phyloP scores from a whole-genome alignment of 2,329 filamentous ascomycete species.

The Pseudogymnoascus sp. region DNA sequence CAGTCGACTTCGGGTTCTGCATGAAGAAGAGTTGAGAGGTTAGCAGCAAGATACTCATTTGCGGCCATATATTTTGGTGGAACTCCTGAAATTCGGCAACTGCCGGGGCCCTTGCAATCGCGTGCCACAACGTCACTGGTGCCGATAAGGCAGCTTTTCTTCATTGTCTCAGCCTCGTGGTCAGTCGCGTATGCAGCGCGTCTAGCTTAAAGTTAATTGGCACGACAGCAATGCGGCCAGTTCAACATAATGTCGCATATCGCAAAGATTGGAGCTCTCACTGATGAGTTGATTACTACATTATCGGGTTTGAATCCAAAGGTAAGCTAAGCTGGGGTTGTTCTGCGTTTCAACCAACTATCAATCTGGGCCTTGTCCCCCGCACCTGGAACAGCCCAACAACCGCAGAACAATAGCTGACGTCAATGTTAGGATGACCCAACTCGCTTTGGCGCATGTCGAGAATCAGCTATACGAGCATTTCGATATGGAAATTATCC shows the following conservation, averaged over 20 bases:
- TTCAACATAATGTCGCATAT: constrained; percentile 56
- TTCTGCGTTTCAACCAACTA: background rate
- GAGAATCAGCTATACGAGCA: constrained; percentile 42
- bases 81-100: constrained; percentile 9
- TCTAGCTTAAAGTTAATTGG: constrained; percentile 7
- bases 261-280: constrained; percentile 53
- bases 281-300: constrained; percentile 61
- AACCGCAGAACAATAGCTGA: constrained; percentile 11
- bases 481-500: constrained; percentile 49
- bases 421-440: constrained; percentile 23
- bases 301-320: constrained; percentile 47
- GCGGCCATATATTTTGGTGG: background rate
- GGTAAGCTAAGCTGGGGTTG: constrained; percentile 31
- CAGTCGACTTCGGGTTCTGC: constrained; percentile 21
- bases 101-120: constrained; percentile 6
- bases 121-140: constrained; percentile 7
- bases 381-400: background rate
- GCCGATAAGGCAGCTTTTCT: constrained; percentile 5
- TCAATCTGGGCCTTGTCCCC: background rate
- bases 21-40: background rate
- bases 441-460: constrained; percentile 34
- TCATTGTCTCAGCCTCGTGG: background rate
- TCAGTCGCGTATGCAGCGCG: constrained; percentile 7
- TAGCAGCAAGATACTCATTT: background rate
- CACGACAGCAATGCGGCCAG: constrained; percentile 7